These are phyloP conservation scores for Sanghuangporus weigelae DNA, from an alignment of 1,284 basidiomycete genomes.

Conservation along the genomic window DNA sequence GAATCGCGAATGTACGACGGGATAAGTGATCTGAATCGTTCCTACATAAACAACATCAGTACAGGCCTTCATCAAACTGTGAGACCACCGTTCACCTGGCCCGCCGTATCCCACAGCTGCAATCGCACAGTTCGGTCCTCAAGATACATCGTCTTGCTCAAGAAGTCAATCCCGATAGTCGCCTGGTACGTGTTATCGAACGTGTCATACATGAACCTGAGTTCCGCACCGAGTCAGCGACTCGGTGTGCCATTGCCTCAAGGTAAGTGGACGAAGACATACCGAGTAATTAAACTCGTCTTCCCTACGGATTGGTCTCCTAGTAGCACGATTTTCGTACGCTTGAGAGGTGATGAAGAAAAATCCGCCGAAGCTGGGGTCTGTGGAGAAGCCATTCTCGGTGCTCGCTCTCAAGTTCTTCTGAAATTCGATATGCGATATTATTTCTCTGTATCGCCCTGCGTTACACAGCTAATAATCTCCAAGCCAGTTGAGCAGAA, in stretches of 20 bases:
- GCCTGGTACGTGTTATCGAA: conserved; percentile 99
- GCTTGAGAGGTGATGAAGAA: conserved; percentile 82
- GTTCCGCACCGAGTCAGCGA: neutral
- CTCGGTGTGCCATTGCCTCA: neutral
- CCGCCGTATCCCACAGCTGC: conserved; percentile 99
- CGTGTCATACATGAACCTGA: conserved; percentile 97
- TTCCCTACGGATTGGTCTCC: conserved; percentile 93
- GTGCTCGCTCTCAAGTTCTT: neutral
- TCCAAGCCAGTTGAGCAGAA: neutral
- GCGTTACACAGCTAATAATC: neutral
- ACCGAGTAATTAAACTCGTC: conserved; percentile 97
- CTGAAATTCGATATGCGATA: neutral
- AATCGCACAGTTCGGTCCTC: conserved; percentile 97
- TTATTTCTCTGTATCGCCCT: neutral
- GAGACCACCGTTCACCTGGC: conserved; percentile 53
- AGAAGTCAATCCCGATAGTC: conserved; percentile 98
- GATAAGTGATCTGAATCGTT: conserved; percentile 96
- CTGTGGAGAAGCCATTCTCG: conserved; percentile 28
- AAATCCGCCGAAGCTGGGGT: conserved; percentile 77
- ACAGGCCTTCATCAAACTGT: too few relatives aligned
- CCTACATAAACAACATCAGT: conserved; percentile 41
- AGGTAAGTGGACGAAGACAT: conserved; percentile 24
- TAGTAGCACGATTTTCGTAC: conserved; percentile 94
- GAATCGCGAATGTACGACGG: conserved; percentile 99
- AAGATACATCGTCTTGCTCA: conserved; percentile 99